A percentile compares a stretch with the other conserved stretches of the same genome.
phyloP scores from a whole-genome alignment of 2,329 filamentous ascomycete species.

The Pochonia chlamydosporia region DNA sequence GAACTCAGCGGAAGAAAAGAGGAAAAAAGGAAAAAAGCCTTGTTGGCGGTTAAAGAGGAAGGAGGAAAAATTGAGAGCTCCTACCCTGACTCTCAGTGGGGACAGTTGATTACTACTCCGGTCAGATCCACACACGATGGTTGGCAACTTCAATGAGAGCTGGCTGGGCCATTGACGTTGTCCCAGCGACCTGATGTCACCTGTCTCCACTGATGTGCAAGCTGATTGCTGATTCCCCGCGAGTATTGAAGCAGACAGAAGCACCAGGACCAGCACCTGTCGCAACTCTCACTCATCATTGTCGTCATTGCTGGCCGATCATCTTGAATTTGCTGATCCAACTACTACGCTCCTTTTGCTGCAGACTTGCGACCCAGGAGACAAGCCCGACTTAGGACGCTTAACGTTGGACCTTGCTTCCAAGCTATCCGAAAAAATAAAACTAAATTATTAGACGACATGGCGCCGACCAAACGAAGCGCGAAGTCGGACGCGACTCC shows the following conservation, averaged over 20 bases:
- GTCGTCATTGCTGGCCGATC: conserved; percentile 1
- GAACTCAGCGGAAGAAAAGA: background rate
- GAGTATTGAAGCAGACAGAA: background rate
- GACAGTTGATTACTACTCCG: background rate
- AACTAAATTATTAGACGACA: background rate
- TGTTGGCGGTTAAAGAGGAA: background rate
- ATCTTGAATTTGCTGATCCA: background rate
- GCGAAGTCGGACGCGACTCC: conserved; percentile 10
- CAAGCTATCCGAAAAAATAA: too few species aligned
- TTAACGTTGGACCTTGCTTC: too few species aligned
- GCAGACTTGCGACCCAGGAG: background rate
- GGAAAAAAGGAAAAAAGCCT: background rate
- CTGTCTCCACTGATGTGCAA: conserved; percentile 3
- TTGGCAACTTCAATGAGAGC: too few species aligned
- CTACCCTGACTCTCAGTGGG: background rate
- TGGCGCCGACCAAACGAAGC: conserved; percentile 19
- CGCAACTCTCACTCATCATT: background rate
- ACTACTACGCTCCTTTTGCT: background rate
- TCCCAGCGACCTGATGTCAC: conserved; percentile 13
- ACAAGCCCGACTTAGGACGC: too few species aligned
- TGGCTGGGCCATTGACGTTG: conserved; percentile 6
- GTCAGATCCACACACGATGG: too few species aligned
- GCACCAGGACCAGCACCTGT: background rate
- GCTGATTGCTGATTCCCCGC: background rate
- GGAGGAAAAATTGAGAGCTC: background rate